phyloP scores from a whole-genome alignment of 1,284 basidiomycete species.

The Rhizoctonia solani region DNA sequence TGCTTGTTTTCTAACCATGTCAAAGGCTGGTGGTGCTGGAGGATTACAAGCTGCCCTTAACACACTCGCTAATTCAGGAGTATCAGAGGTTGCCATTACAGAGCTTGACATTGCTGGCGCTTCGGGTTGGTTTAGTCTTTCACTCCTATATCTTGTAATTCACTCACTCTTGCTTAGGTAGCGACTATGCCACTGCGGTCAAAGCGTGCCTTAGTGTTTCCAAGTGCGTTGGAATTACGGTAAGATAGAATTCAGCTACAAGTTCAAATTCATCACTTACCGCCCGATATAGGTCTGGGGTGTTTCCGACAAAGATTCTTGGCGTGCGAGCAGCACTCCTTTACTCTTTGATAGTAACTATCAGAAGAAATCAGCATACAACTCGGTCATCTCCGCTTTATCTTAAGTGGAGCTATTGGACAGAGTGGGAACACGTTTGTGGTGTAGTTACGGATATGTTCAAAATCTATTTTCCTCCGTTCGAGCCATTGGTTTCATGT shows the following conservation, averaged over 20 bases:
- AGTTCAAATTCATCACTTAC: not conserved
- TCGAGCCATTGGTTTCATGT: no score
- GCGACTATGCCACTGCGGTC: slow-evolving; percentile 54
- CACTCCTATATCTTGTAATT: not conserved
- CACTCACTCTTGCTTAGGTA: slow-evolving; percentile 33
- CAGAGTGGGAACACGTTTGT: not conserved
- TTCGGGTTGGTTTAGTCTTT: not conserved
- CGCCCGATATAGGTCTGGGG: slow-evolving; percentile 38
- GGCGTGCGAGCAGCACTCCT: slow-evolving; percentile 8
- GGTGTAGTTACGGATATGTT: not conserved
- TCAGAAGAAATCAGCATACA: slow-evolving; percentile 36
- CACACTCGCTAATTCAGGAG: slow-evolving; percentile 37
- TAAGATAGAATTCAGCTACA: slow-evolving; percentile 31
- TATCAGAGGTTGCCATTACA: slow-evolving; percentile 40
- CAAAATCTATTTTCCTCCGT: no score
- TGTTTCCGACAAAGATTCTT: no score
- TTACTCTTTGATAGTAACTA: slow-evolving; percentile 33
- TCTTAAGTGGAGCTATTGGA: not conserved
- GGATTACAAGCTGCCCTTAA: slow-evolving; percentile 34
- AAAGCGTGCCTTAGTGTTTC: slow-evolving; percentile 54
- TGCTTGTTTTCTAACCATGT: not conserved
- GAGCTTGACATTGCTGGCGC: slow-evolving; percentile 40
- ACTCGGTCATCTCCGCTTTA: slow-evolving; percentile 29
- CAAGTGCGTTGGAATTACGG: slow-evolving; percentile 54
- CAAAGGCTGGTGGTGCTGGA: slow-evolving; percentile 37